phyloP scores from a whole-genome alignment of 352 stramenopile genomes.

The Pythium aquatile region DNA sequence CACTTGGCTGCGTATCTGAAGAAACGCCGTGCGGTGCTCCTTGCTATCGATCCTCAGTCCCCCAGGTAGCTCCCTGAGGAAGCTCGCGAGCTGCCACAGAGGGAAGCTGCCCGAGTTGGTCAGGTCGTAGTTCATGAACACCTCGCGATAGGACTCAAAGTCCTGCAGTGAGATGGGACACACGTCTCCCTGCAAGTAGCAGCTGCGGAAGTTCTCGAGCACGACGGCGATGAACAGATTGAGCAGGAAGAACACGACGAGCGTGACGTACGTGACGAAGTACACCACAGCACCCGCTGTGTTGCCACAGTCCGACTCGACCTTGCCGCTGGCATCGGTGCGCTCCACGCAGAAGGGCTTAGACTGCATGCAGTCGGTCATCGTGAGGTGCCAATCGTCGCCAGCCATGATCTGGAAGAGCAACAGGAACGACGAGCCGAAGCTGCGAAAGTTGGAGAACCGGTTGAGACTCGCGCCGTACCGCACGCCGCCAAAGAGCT shows the following conservation, averaged over 20 bases:
- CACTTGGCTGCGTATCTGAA: constrained; percentile 67
- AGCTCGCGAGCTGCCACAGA: constrained; percentile 62
- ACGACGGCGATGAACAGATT: constrained; percentile 85
- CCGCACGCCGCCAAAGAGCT: constrained; percentile 70
- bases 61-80: constrained; percentile 53
- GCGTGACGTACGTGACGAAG: constrained; percentile 71
- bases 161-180: constrained; percentile 73
- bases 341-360: constrained; percentile 61
- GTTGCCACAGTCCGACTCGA: constrained; percentile 67
- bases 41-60: constrained; percentile 47
- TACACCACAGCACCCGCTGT: constrained; percentile 43
- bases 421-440: constrained; percentile 55
- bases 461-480: constrained; percentile 57
- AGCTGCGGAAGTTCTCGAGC: constrained; percentile 79
- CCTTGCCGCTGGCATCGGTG: constrained; percentile 28
- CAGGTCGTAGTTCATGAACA: constrained; percentile 65
- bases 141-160: constrained; percentile 70
- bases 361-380: constrained; percentile 73
- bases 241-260: constrained; percentile 81
- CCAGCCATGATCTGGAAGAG: constrained; percentile 84
- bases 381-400: constrained; percentile 79
- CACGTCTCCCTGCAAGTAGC: constrained; percentile 75
- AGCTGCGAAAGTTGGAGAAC: constrained; percentile 74
- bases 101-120: constrained; percentile 54
- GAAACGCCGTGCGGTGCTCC: constrained; percentile 48